phyloP scores from a whole-genome alignment of 2,329 filamentous ascomycete genomes.

The Xenoacremonium recifei region DNA sequence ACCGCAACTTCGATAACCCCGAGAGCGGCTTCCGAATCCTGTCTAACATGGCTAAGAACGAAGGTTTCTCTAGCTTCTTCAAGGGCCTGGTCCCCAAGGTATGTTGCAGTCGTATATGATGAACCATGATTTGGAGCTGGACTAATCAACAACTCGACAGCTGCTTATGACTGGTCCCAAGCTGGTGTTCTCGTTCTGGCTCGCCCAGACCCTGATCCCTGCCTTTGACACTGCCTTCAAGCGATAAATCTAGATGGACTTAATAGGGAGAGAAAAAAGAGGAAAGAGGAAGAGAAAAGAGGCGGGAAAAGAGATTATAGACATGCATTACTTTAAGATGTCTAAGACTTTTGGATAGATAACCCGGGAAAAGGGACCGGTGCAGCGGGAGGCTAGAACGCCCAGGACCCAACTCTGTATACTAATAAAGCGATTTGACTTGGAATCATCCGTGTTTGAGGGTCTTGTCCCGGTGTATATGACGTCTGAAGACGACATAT shows the following conservation, averaged over 20 bases:
- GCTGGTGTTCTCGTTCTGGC: constrained; percentile 99
- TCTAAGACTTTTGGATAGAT: constrained; percentile 4
- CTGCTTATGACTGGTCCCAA: constrained; percentile 98
- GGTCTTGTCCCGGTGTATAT: not conserved
- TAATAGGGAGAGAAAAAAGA: not conserved
- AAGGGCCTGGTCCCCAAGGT: constrained; percentile 94
- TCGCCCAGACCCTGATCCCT: constrained; percentile 96
- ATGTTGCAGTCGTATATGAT: constrained; percentile 21
- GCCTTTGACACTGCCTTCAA: constrained; percentile 65
- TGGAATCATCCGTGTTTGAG: constrained; percentile 9
- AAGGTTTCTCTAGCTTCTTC: constrained; percentile 87
- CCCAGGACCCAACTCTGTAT: constrained; percentile 27
- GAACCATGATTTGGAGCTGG: constrained; percentile 5
- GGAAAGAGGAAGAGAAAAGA: too few species aligned
- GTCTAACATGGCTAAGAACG: constrained; percentile 87
- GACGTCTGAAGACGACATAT: not conserved
- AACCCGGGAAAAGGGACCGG: constrained; percentile 15
- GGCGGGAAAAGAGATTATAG: too few species aligned
- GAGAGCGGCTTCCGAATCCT: constrained; percentile 92
- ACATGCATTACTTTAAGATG: constrained; percentile 4
- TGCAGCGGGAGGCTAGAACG: constrained; percentile 12
- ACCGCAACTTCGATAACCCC: constrained; percentile 97
- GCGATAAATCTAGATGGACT: constrained; percentile 8
- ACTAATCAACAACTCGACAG: constrained; percentile 36
- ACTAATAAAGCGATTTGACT: constrained; percentile 30